Conservation (phyloP, 768 basidiomycete species). For the Mycena venus region DNA sequence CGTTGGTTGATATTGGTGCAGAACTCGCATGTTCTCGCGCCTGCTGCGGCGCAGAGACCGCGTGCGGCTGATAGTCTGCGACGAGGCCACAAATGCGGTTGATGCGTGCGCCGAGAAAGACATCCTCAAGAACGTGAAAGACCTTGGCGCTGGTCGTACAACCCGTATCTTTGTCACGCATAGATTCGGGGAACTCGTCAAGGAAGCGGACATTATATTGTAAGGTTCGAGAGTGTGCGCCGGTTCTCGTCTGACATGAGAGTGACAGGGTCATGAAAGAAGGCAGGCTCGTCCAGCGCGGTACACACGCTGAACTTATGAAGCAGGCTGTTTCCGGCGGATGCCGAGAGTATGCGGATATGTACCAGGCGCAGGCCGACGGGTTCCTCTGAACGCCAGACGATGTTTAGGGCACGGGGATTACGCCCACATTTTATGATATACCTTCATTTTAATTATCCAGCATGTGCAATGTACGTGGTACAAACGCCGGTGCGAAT, state of each 20-base stretch:
- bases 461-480: background rate
- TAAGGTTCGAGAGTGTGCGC: slow-evolving; percentile 42
- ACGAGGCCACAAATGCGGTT: slow-evolving; percentile 71
- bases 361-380: slow-evolving; percentile 52
- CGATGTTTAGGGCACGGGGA: background rate
- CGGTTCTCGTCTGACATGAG: slow-evolving; percentile 6
- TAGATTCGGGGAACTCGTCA: slow-evolving; percentile 63
- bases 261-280: slow-evolving; percentile 58
- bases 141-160: slow-evolving; percentile 60
- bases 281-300: slow-evolving; percentile 54
- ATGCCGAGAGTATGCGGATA: slow-evolving; percentile 55
- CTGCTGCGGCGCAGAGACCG: slow-evolving; percentile 58
- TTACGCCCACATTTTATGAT: background rate
- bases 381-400: slow-evolving; percentile 24
- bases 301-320: slow-evolving; percentile 57
- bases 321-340: slow-evolving; percentile 1
- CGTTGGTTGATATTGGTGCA: background rate
- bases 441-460: background rate
- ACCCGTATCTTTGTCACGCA: slow-evolving; percentile 68
- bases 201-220: slow-evolving; percentile 66
- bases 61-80: slow-evolving; percentile 64
- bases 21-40: slow-evolving; percentile 55
- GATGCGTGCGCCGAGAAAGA: slow-evolving; percentile 68
- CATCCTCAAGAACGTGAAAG: slow-evolving; percentile 56
- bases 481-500: slow-evolving; percentile 11